Conservation (phyloP, 768 basidiomycete genomes). For the Collybia mongolica region DNA sequence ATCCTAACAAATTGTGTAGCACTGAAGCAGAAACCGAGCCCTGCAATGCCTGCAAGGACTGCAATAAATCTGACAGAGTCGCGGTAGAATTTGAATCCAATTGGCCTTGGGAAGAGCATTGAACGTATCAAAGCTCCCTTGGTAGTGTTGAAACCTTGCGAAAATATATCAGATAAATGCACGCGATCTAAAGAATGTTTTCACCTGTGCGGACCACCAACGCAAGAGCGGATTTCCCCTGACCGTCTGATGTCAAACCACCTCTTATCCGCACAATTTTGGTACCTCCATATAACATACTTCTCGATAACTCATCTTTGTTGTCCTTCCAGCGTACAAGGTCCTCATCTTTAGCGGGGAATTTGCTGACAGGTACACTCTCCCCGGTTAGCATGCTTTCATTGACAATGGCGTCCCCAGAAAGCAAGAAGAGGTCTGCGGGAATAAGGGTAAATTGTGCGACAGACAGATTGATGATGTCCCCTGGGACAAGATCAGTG, state of each 20-base stretch:
- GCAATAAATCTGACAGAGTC: constrained; percentile 90
- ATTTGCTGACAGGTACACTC: constrained; percentile 94
- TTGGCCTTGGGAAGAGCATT: constrained; percentile 98
- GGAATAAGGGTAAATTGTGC: constrained; percentile 75
- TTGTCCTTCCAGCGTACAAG: constrained; percentile 68
- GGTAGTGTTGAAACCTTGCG: constrained; percentile 87
- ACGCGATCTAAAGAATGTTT: constrained; percentile 9
- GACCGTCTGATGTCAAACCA: constrained; percentile 47
- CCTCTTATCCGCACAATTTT: constrained; percentile 85
- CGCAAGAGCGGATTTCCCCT: constrained; percentile 66
- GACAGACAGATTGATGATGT: constrained; percentile 86
- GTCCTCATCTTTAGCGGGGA: constrained; percentile 78
- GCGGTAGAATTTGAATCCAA: constrained; percentile 98
- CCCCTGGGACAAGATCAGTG: constrained; percentile 82
- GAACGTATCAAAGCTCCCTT: constrained; percentile 95
- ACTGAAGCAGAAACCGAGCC: constrained; percentile 87
- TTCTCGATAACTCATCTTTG: constrained; percentile 73
- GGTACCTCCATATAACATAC: constrained; percentile 90
- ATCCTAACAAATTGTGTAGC: constrained; percentile 90
- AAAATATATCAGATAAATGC: neutral
- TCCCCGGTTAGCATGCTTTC: constrained; percentile 99
- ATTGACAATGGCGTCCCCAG: constrained; percentile 96
- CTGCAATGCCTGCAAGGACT: constrained; percentile 89
- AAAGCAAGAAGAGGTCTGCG: constrained; percentile 88
- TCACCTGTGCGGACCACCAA: constrained; percentile 89